Evolutionary conservation across 2,329 filamentous ascomycete species (phyloP).

Genomic region (Onygena corvina): DNA sequence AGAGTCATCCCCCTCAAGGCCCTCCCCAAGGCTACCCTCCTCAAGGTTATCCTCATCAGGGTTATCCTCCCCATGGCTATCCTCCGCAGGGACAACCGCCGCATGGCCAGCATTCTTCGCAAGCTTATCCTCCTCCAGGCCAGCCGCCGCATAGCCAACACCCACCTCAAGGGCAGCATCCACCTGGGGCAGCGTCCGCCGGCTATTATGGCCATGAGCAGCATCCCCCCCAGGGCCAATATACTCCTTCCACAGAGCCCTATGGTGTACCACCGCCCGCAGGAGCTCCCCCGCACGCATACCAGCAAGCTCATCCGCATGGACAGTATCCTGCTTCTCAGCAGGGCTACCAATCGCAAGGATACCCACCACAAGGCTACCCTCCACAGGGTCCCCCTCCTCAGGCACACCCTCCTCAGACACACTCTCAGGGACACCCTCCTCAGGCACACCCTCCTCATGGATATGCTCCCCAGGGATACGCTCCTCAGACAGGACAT

Average conservation of each 20-base stretch:
- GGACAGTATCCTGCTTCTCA: constrained; percentile 12
- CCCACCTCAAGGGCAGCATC: constrained; percentile 8
- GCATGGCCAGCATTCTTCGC: constrained; percentile 10
- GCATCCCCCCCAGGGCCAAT: constrained; percentile 3
- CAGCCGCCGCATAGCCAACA: constrained; percentile 7
- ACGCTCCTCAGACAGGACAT: constrained; percentile 9
- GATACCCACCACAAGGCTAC: constrained; percentile 10
- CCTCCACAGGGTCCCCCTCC: constrained; percentile 9
- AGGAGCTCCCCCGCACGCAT: constrained; percentile 10
- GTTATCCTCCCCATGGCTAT: constrained; percentile 13
- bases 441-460: constrained; percentile 8
- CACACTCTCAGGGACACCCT: constrained; percentile 1
- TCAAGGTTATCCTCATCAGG: constrained; percentile 11
- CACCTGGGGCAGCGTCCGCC: neutral
- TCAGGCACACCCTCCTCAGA: constrained; percentile 6
- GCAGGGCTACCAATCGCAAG: constrained; percentile 9
- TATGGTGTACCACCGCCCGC: constrained; percentile 10
- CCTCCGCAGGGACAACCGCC: constrained; percentile 8
- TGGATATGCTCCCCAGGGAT: constrained; percentile 9
- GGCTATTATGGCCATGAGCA: too few relatives aligned
- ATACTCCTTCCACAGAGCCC: too few relatives aligned
- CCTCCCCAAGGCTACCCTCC: constrained; percentile 11
- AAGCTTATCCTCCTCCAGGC: constrained; percentile 11
- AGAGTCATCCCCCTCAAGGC: constrained; percentile 12
- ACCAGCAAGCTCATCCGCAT: constrained; percentile 12